Conservation (phyloP, 1,284 basidiomycete genomes). For the Boletus smithii region DNA sequence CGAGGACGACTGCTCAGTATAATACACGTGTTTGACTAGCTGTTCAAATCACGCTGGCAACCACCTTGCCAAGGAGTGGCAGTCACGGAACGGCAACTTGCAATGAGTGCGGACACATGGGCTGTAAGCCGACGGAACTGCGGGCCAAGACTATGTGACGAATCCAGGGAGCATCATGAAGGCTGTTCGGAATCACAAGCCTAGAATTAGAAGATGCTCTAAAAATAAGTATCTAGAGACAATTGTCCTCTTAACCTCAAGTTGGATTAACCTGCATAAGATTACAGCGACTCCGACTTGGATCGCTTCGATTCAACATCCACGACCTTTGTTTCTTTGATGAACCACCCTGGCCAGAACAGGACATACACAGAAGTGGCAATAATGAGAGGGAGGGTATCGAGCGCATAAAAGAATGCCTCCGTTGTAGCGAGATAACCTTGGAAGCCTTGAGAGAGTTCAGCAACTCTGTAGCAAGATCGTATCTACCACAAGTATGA, state of each 20-base stretch:
- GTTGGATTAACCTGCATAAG: too few relatives aligned
- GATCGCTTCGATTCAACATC: neutral
- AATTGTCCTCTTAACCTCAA: neutral
- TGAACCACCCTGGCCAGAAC: conserved; percentile 62
- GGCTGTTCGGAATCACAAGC: neutral
- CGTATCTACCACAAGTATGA: conserved; percentile 47
- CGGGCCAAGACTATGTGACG: too few relatives aligned
- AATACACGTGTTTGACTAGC: too few relatives aligned
- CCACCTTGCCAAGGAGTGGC: neutral
- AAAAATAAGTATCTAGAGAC: too few relatives aligned
- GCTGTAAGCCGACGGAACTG: conserved; percentile 1
- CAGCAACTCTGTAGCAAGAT: conserved; percentile 64
- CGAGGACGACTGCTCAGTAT: too few relatives aligned
- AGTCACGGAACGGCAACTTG: neutral
- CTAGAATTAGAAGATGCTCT: too few relatives aligned
- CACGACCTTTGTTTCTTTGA: conserved; percentile 18
- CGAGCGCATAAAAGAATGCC: conserved; percentile 62
- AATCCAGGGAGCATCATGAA: neutral
- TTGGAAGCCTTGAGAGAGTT: conserved; percentile 61
- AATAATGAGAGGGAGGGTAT: conserved; percentile 63
- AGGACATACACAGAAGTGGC: conserved; percentile 54
- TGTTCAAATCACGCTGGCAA: too few relatives aligned
- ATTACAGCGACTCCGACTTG: neutral
- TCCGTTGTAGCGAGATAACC: conserved; percentile 62
- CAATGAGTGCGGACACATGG: too few relatives aligned